Conservation (phyloP, 768 basidiomycete species). For the Tricholoma hemisulphureum region DNA sequence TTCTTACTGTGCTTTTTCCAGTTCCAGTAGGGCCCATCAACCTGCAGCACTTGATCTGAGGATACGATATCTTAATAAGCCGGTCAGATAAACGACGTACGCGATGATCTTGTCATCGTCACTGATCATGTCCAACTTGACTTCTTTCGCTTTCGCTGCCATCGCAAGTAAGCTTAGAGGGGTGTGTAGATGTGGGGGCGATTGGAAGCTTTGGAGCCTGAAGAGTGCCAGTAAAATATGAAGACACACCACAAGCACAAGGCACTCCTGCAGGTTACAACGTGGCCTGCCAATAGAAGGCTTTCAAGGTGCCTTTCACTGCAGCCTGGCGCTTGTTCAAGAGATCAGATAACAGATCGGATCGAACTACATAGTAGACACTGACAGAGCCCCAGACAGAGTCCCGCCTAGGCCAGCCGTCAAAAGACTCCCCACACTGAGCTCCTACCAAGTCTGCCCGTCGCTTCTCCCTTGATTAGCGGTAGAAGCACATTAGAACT, state of each 20-base stretch:
- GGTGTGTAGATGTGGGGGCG: neutral
- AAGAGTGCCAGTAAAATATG: neutral
- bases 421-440: too few species aligned
- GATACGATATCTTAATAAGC: neutral
- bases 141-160: neutral
- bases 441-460: too few species aligned
- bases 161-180: neutral
- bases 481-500: too few species aligned
- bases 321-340: neutral
- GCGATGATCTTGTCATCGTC: conserved; percentile 14
- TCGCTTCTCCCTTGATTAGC: too few species aligned
- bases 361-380: too few species aligned
- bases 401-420: too few species aligned
- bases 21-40: conserved; percentile 22
- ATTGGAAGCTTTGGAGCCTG: neutral
- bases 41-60: conserved; percentile 2
- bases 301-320: neutral
- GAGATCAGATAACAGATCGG: neutral
- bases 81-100: conserved; percentile 4
- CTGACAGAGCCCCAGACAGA: too few species aligned
- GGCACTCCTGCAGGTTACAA: neutral
- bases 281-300: neutral
- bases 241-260: neutral
- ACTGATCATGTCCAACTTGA: neutral
- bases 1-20: conserved; percentile 20